Evolutionary conservation across 2,329 filamentous ascomycete species (phyloP).

Genomic region (Fusarium sp.): DNA sequence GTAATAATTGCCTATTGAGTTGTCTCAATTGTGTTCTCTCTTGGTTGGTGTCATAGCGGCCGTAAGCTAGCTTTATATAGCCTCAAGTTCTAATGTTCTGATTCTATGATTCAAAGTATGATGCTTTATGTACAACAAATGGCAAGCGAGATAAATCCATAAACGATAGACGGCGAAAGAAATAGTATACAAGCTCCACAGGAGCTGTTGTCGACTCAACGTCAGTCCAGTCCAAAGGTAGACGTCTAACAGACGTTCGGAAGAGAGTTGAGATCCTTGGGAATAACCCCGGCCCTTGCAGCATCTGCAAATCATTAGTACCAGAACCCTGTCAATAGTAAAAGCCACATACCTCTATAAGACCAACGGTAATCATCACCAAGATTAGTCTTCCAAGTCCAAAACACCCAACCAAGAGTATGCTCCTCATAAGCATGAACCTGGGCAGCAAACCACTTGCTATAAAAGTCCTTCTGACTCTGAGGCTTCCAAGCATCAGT

Average conservation of each 20-base stretch:
- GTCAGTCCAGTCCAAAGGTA: neutral
- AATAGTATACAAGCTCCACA: neutral
- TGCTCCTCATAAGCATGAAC: slow-evolving; percentile 37
- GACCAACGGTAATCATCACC: slow-evolving; percentile 42
- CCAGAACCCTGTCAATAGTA: neutral
- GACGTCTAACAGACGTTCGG: slow-evolving; percentile 28
- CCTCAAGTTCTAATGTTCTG: neutral
- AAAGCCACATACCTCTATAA: slow-evolving; percentile 33
- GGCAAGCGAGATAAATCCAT: neutral
- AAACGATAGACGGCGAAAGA: neutral
- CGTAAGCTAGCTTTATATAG: neutral
- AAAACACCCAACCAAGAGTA: slow-evolving; percentile 40
- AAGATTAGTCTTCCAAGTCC: slow-evolving; percentile 40
- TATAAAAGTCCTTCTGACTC: slow-evolving; percentile 38
- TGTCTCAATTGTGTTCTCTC: neutral
- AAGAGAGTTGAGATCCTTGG: slow-evolving; percentile 30
- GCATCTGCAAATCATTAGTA: slow-evolving; percentile 29
- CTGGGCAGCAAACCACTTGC: slow-evolving; percentile 41
- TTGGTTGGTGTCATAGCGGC: neutral
- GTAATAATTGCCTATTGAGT: neutral
- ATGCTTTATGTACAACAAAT: neutral
- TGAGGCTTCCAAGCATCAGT: slow-evolving; percentile 45
- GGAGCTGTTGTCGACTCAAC: neutral
- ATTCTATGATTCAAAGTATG: neutral
- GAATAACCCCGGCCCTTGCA: slow-evolving; percentile 36